These are phyloP conservation scores for Dryas octopetala DNA, from an alignment of 306 rosid species.

Conservation along the genomic window DNA sequence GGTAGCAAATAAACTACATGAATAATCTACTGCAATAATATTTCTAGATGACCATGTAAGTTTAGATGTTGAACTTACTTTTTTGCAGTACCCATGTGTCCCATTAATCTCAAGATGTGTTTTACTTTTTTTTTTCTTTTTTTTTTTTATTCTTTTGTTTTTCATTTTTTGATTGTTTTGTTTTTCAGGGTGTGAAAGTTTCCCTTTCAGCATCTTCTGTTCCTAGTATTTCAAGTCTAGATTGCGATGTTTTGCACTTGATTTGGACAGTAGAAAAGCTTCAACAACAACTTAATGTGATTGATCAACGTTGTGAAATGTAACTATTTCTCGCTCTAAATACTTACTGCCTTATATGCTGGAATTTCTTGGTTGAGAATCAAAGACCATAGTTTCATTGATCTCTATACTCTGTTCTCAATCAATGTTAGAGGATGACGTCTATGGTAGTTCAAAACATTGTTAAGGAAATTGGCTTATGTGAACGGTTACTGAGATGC, in stretches of 20 bases:
- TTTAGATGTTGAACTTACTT: neutral
- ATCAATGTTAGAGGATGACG: neutral
- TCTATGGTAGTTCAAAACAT: neutral
- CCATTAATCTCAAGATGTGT: conserved; percentile 1
- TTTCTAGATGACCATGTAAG: neutral
- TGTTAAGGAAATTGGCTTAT: neutral
- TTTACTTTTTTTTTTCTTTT: neutral
- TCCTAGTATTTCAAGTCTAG: conserved; percentile 57
- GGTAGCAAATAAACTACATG: neutral
- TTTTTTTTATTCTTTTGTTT: too few species aligned
- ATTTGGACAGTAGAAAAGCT: conserved; percentile 76
- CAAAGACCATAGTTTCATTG: neutral
- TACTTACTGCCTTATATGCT: neutral
- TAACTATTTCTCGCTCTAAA: conserved; percentile 32
- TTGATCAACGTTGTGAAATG: conserved; percentile 71
- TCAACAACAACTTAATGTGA: conserved; percentile 68
- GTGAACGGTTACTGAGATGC: neutral
- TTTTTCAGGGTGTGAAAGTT: conserved; percentile 74
- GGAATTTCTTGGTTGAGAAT: neutral
- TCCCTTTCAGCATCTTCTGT: conserved; percentile 56
- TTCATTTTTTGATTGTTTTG: too few species aligned
- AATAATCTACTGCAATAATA: neutral
- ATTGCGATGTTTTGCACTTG: conserved; percentile 63
- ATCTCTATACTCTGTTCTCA: conserved; percentile 12
- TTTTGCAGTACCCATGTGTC: neutral